Evolutionary conservation across 306 rosid genomes (phyloP).

Genomic region (Hylodesmum podocarpum): DNA sequence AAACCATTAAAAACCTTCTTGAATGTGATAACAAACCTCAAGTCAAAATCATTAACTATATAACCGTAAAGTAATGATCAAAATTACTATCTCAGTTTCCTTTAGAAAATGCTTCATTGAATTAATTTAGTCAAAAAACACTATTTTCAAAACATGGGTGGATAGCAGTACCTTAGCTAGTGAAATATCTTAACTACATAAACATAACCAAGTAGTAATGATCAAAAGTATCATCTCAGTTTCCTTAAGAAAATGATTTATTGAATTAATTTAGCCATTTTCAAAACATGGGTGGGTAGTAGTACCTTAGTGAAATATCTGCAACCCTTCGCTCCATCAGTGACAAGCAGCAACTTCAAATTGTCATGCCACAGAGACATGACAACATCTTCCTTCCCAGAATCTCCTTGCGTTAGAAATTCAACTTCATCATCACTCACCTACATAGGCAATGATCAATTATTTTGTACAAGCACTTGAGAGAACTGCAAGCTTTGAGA

Average conservation of each 20-base stretch:
- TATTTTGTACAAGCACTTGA: neutral
- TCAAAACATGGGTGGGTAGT: neutral
- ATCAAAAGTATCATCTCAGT: neutral
- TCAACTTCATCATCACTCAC: slow-evolving; percentile 74
- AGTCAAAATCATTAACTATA: neutral
- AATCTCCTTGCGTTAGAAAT: slow-evolving; percentile 56
- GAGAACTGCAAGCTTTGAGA: neutral
- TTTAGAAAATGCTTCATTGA: neutral
- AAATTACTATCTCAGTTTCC: neutral
- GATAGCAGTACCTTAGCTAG: slow-evolving; percentile 55
- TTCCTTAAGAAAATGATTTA: slow-evolving; percentile 1
- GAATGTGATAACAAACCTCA: neutral
- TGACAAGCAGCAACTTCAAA: slow-evolving; percentile 56
- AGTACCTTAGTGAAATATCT: slow-evolving; percentile 64
- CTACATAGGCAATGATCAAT: slow-evolving; percentile 17
- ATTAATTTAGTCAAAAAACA: neutral
- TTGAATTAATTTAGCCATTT: neutral
- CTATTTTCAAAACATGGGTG: neutral
- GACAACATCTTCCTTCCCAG: slow-evolving; percentile 51
- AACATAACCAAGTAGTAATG: neutral
- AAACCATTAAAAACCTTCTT: neutral
- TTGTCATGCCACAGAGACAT: slow-evolving; percentile 61
- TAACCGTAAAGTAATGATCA: neutral
- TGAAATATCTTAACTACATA: slow-evolving; percentile 49
- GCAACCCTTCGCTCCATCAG: slow-evolving; percentile 73